These are phyloP conservation scores for Cladophialophora yegresii DNA, from an alignment of 2,329 filamentous ascomycete genomes.

Conservation along the genomic window DNA sequence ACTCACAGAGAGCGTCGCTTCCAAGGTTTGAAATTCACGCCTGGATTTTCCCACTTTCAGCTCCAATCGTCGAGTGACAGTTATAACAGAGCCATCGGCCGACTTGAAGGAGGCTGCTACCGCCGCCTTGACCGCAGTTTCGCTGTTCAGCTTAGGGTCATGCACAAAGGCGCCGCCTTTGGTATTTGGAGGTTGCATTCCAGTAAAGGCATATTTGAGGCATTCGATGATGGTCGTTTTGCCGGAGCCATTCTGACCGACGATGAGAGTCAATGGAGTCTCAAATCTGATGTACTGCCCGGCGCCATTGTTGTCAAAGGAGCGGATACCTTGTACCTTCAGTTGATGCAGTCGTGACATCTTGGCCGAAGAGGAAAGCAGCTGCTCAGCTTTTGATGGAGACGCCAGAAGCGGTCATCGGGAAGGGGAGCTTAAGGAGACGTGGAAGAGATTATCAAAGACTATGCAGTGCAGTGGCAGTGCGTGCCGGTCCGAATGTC, in stretches of 20 bases:
- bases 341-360: slow-evolving; percentile 79
- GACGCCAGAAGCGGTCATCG: not conserved
- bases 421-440: not conserved
- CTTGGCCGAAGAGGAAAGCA: slow-evolving; percentile 9
- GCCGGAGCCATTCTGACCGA: slow-evolving; percentile 94
- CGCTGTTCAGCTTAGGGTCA: slow-evolving; percentile 83
- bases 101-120: slow-evolving; percentile 86
- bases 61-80: slow-evolving; percentile 80
- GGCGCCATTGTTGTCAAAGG: slow-evolving; percentile 70
- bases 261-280: slow-evolving; percentile 89
- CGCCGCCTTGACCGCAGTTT: slow-evolving; percentile 86
- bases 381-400: not conserved
- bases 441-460: not conserved
- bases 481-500: not conserved
- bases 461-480: not conserved
- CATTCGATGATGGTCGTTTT: slow-evolving; percentile 99
- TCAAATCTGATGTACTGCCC: slow-evolving; percentile 84
- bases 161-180: slow-evolving; percentile 88
- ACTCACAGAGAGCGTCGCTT: slow-evolving; percentile 70
- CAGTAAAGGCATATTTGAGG: slow-evolving; percentile 96
- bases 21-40: slow-evolving; percentile 77
- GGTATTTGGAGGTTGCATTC: slow-evolving; percentile 87
- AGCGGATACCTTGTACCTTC: slow-evolving; percentile 80
- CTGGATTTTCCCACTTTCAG: slow-evolving; percentile 81
- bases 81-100: slow-evolving; percentile 75